Conservation (phyloP, 2,329 filamentous ascomycete species). For the Talaromyces piceae region DNA sequence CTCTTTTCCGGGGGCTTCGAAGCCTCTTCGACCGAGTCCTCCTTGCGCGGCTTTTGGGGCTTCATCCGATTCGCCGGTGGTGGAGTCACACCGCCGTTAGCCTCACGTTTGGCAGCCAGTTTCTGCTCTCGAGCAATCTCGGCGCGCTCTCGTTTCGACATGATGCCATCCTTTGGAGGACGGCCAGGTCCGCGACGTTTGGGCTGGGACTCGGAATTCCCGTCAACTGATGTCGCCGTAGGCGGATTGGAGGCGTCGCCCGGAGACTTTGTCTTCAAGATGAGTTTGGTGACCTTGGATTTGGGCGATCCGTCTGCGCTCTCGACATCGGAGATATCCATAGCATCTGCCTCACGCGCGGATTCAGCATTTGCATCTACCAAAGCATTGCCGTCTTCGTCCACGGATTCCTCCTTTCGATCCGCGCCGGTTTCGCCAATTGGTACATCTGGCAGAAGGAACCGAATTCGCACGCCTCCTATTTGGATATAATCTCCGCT, state of each 20-base stretch:
- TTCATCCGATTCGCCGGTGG: slow-evolving; percentile 28
- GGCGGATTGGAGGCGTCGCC: slow-evolving; percentile 14
- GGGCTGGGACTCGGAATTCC: slow-evolving; percentile 30
- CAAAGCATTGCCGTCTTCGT: slow-evolving; percentile 24
- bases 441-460: slow-evolving; percentile 48
- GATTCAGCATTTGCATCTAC: slow-evolving; percentile 27
- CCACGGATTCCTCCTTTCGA: slow-evolving; percentile 33
- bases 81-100: slow-evolving; percentile 40
- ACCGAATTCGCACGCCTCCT: slow-evolving; percentile 49
- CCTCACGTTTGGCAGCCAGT: slow-evolving; percentile 40
- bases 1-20: slow-evolving; percentile 37
- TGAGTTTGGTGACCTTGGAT: slow-evolving; percentile 16
- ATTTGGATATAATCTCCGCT: slow-evolving; percentile 55
- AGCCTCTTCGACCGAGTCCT: slow-evolving; percentile 26
- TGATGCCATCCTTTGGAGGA: slow-evolving; percentile 59
- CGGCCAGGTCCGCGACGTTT: slow-evolving; percentile 49
- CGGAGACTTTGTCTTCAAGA: slow-evolving; percentile 10
- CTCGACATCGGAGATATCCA: slow-evolving; percentile 24
- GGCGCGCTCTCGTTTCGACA: slow-evolving; percentile 57
- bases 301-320: slow-evolving; percentile 5
- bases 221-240: slow-evolving; percentile 23
- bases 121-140: slow-evolving; percentile 48
- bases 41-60: slow-evolving; percentile 20
- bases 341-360: slow-evolving; percentile 3
- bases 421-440: slow-evolving; percentile 43